Evolutionary conservation across 2,329 filamentous ascomycete genomes (phyloP).

Genomic region (Sarocladium oryzae): DNA sequence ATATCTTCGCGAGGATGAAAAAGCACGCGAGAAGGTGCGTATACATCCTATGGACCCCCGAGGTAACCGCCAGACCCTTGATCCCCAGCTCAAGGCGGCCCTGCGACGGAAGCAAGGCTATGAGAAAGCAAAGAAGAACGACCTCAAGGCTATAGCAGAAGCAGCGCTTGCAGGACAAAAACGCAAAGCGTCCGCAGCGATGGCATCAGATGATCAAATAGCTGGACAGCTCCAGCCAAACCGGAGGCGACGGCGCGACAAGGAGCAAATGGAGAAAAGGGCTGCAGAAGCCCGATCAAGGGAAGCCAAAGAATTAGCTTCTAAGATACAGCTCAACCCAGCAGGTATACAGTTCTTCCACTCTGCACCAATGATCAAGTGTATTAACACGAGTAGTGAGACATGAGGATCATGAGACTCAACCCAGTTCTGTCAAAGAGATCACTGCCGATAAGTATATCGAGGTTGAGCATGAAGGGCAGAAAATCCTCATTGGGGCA

Average conservation of each 20-base stretch:
- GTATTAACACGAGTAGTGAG: slow-evolving; percentile 30
- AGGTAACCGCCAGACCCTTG: slow-evolving; percentile 34
- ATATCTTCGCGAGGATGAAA: slow-evolving; percentile 55
- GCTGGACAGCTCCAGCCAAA: slow-evolving; percentile 21
- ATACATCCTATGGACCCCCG: slow-evolving; percentile 43
- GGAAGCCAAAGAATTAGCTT: not conserved
- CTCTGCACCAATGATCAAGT: not conserved
- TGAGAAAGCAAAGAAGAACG: slow-evolving; percentile 38
- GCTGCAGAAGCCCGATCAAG: not conserved
- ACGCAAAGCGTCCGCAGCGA: slow-evolving; percentile 23
- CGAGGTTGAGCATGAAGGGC: slow-evolving; percentile 35
- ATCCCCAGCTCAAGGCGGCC: slow-evolving; percentile 48
- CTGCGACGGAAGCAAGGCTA: slow-evolving; percentile 61
- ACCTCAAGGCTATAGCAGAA: slow-evolving; percentile 31
- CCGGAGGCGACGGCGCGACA: slow-evolving; percentile 13
- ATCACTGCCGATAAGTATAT: slow-evolving; percentile 34
- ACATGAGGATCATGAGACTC: slow-evolving; percentile 36
- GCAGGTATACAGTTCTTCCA: not conserved
- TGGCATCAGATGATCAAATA: slow-evolving; percentile 19
- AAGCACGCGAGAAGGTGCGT: slow-evolving; percentile 42
- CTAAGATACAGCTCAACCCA: not conserved
- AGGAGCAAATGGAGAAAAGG: not conserved
- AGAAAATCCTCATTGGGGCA: slow-evolving; percentile 34
- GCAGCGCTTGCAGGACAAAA: slow-evolving; percentile 32
- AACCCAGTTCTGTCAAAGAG: slow-evolving; percentile 28